Evolutionary conservation across 31 red algal species (phyloP), one percentile per base, ranked within the genome.

Genomic region (Endocladia muricata): DNA sequence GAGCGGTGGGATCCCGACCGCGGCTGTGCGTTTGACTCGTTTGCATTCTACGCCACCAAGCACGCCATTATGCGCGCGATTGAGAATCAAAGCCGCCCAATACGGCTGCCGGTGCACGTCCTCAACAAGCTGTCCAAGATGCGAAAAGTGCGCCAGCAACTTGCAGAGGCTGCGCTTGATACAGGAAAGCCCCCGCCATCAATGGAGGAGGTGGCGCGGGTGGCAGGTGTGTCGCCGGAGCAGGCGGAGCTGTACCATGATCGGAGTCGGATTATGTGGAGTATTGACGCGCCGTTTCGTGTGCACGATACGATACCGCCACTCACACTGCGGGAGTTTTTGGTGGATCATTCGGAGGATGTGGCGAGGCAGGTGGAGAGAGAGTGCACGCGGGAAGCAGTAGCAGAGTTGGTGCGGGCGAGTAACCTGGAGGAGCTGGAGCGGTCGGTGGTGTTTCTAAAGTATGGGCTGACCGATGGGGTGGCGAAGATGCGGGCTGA

Each of bases 61-160:
- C 55, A 79, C 55, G 59, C 84, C 34, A 77, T 88, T 37, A 21
- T 88, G 11, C 37, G 84, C 40, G 84, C 84, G 4, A 71, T 88
- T n/a, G 68, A 88, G 74, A 88, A 88, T 68, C 84, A 88, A 63
- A 68, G 73, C 55, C 37, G 84, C 21, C 84, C 75, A 0, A 79
- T 88, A 23, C 73, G 84, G 28, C 54, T 88, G 25, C 84, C 84
- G 37, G 74, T 88, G 11, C 84, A 88, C 56, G 84, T 88, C 30
- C 63, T 88, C 23, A 71, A 88, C 55, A 88, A 79, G 66, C 74
- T 88, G 28, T 76, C 74, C 29, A 70, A 73, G 55, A 79, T 88
- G 59, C 73, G 73, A 30, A 70, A 64, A 13, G 54, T 85, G 26
- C 34, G 61, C 25, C 82, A 67, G 28, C 40, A 54, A 28, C 37